Evolutionary conservation across 192 early-diverging fungal genomes (phyloP).

Genomic region (Mortierella antarctica): DNA sequence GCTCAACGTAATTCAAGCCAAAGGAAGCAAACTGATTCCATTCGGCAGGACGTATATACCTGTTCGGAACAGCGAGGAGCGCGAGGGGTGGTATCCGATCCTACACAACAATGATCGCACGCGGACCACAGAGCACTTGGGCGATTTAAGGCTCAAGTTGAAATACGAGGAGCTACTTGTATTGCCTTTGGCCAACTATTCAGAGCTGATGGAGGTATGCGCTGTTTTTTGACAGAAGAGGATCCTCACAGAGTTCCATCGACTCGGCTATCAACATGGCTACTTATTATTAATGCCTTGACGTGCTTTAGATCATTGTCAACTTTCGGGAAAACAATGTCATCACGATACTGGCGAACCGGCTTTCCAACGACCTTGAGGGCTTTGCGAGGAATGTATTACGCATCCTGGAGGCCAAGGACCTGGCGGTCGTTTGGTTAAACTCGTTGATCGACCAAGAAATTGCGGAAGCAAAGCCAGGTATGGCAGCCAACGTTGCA

Average conservation of each 20-base stretch:
- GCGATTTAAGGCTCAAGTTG: constrained; percentile 53
- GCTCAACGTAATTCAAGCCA: constrained; percentile 40
- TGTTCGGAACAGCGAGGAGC: constrained; percentile 21
- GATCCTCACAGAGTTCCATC: neutral
- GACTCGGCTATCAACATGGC: no score
- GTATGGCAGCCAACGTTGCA: constrained; percentile 18
- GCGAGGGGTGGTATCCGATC: constrained; percentile 49
- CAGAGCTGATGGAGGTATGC: constrained; percentile 52
- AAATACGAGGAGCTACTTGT: constrained; percentile 57
- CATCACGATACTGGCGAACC: constrained; percentile 52
- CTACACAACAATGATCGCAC: constrained; percentile 31
- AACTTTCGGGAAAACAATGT: constrained; percentile 55
- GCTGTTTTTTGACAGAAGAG: neutral
- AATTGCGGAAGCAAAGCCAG: constrained; percentile 52
- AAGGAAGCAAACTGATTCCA: constrained; percentile 32
- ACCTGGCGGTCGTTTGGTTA: constrained; percentile 54
- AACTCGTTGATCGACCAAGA: constrained; percentile 59
- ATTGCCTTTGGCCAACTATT: constrained; percentile 47
- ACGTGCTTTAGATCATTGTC: constrained; percentile 31
- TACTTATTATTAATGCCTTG: no score
- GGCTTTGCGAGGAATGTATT: constrained; percentile 52
- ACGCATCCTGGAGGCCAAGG: constrained; percentile 54
- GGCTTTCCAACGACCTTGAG: constrained; percentile 49
- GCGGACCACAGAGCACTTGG: constrained; percentile 29
- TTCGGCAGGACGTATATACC: constrained; percentile 38